These are phyloP conservation scores for Cadophora sp. DNA, from an alignment of 2,329 filamentous ascomycete species.

Conservation along the genomic window DNA sequence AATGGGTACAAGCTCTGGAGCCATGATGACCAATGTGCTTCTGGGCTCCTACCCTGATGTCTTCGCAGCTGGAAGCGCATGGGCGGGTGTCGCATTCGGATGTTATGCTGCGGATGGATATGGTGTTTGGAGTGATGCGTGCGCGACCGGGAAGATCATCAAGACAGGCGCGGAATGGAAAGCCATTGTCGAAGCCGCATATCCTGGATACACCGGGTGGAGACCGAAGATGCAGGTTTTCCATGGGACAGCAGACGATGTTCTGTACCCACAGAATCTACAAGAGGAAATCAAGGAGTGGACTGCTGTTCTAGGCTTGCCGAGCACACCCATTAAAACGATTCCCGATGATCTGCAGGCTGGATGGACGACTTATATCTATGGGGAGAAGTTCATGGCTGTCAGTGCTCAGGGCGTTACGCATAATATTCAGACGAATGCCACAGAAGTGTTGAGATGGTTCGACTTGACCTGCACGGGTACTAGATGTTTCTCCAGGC, in stretches of 20 bases:
- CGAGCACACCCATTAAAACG: slow-evolving; percentile 34
- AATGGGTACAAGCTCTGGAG: slow-evolving; percentile 56
- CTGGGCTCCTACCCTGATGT: slow-evolving; percentile 55
- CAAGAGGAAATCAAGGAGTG: slow-evolving; percentile 54
- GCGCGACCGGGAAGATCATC: slow-evolving; percentile 46
- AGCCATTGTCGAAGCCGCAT: slow-evolving; percentile 51
- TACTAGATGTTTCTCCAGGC: slow-evolving; percentile 16
- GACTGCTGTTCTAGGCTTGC: slow-evolving; percentile 53
- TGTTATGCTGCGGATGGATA: slow-evolving; percentile 49
- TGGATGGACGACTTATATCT: slow-evolving; percentile 39
- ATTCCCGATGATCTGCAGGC: slow-evolving; percentile 36
- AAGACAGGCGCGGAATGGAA: slow-evolving; percentile 55
- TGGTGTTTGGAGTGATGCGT: slow-evolving; percentile 57
- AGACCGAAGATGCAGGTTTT: slow-evolving; percentile 37
- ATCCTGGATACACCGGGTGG: slow-evolving; percentile 45
- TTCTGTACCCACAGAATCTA: slow-evolving; percentile 49
- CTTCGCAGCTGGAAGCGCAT: slow-evolving; percentile 53
- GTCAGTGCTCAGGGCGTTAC: slow-evolving; percentile 11
- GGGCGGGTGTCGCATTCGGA: slow-evolving; percentile 52
- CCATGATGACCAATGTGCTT: slow-evolving; percentile 60
- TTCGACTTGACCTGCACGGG: slow-evolving; percentile 19
- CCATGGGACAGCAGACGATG: slow-evolving; percentile 47
- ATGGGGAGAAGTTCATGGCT: slow-evolving; percentile 27
- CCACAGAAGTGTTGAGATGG: slow-evolving; percentile 10
- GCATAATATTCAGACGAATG: slow-evolving; percentile 21